Evolutionary conservation across 306 rosid species (phyloP), one percentile per base, ranked within the genome.

Genomic region (Elaeagnus macrophylla): DNA sequence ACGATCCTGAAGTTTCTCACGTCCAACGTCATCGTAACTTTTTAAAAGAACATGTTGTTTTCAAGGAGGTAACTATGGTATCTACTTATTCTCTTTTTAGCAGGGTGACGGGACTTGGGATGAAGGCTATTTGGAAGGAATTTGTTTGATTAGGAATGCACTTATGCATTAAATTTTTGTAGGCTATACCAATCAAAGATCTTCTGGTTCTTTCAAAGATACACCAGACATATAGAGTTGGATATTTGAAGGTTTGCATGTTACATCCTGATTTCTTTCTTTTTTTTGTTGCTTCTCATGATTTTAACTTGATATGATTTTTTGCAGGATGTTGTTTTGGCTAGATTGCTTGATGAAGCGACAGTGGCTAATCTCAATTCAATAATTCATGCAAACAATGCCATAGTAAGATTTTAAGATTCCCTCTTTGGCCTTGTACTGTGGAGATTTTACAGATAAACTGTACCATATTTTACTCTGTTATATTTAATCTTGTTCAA

Each of bases 211-310:
- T 90, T 68, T 87, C 95, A 37, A 90, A 81, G 90, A 90, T 90
- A 75, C 97, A 90, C 62, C 97, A 90, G 79, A 86, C 97, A 12
- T 90, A 90, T 69, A 81, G 93, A 79, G 71, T 90, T 86, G 94
- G 95, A 48, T 90, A 79, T 77, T 64, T 90, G 67, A 90, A 90
- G 97, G 97, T 86, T 65, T 48, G 77, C n/a, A 35, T 56, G 17
- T 38, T 62, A 55, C 20, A 36, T 53, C 10, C 61, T 36, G 43
- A 50, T 67, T 14, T 36, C 56, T 49, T 45, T 46, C 45, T 8
- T 36, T 42, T 68, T 43, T 49, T 11, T 11, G 36, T 51, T 54
- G 11, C 37, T 51, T 59, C 48, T 73, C 25, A 8, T 53, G 49
- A 66, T 57, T 55, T 68, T 72, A 53, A 71, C 77, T 53, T 61